These are phyloP conservation scores for Penicillium canariense DNA, from an alignment of 495 filamentous ascomycete species.

Conservation along the genomic window DNA sequence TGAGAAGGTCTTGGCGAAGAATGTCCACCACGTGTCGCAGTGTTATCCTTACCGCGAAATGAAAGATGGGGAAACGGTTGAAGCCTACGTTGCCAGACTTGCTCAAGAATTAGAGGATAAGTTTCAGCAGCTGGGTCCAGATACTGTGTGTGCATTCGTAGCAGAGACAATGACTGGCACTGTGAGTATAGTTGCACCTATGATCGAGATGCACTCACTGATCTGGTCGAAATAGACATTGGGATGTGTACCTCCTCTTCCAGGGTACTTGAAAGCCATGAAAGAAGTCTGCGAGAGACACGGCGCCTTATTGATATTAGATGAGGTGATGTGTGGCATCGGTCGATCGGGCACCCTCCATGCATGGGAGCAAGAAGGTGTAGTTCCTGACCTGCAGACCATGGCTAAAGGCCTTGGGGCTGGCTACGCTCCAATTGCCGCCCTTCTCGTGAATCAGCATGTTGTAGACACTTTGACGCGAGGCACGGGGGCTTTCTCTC, in stretches of 20 bases:
- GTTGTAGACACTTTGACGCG: conserved; percentile 49
- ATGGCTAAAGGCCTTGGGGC: conserved; percentile 62
- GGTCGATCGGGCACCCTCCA: conserved; percentile 61
- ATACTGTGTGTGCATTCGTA: conserved; percentile 70
- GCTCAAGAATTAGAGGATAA: conserved; percentile 68
- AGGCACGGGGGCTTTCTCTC: conserved; percentile 48
- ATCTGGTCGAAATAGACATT: conserved; percentile 28
- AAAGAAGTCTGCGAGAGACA: conserved; percentile 57
- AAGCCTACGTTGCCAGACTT: conserved; percentile 50
- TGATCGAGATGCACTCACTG: neutral
- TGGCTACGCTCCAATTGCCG: conserved; percentile 58
- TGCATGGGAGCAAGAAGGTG: conserved; percentile 60
- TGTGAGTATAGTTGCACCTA: conserved; percentile 21
- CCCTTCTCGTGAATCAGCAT: conserved; percentile 49
- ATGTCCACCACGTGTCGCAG: conserved; percentile 59
- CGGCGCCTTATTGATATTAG: conserved; percentile 60
- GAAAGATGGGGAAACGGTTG: conserved; percentile 30
- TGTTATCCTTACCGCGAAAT: conserved; percentile 62
- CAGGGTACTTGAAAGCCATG: conserved; percentile 59
- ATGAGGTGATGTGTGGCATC: conserved; percentile 76
- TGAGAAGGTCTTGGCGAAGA: conserved; percentile 56
- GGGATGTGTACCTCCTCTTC: conserved; percentile 57
- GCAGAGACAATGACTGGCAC: conserved; percentile 62
- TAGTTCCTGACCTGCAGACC: conserved; percentile 58
- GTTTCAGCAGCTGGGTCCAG: conserved; percentile 62